These are phyloP conservation scores for Cardamine resedifolia DNA, from an alignment of 345 rosid species.

Conservation along the genomic window DNA sequence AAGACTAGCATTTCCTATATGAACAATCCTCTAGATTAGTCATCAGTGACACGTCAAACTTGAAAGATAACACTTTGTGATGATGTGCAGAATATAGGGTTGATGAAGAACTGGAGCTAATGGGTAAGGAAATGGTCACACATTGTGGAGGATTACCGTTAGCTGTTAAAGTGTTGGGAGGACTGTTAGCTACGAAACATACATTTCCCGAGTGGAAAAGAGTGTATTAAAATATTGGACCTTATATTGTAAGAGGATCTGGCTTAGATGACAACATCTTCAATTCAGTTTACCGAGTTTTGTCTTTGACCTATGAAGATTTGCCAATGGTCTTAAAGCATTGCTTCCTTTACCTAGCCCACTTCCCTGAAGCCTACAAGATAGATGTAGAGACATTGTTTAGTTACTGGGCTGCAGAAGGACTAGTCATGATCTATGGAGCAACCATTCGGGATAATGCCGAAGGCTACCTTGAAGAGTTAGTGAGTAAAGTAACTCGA, in stretches of 20 bases:
- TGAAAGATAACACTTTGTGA: background rate
- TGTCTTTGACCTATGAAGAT: slow-evolving; percentile 34
- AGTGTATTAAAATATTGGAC: slow-evolving; percentile 8
- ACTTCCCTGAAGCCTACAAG: slow-evolving; percentile 30
- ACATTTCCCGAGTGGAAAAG: slow-evolving; percentile 20
- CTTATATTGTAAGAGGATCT: slow-evolving; percentile 1
- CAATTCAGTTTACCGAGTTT: slow-evolving; percentile 18
- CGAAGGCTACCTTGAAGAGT: slow-evolving; percentile 33
- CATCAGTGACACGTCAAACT: no score
- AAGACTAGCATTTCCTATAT: slow-evolving; percentile 31
- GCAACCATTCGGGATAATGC: slow-evolving; percentile 31
- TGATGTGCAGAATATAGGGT: slow-evolving; percentile 11
- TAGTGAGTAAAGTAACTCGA: no score
- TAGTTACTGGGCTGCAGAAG: slow-evolving; percentile 49
- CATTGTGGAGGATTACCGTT: slow-evolving; percentile 27
- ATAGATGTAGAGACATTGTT: slow-evolving; percentile 36
- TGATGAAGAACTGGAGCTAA: slow-evolving; percentile 12
- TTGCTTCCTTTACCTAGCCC: slow-evolving; percentile 31
- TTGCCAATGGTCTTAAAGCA: slow-evolving; percentile 19
- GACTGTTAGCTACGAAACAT: slow-evolving; percentile 30
- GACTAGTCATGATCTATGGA: slow-evolving; percentile 20
- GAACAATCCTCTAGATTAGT: background rate
- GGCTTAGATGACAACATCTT: slow-evolving; percentile 3
- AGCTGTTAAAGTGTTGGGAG: slow-evolving; percentile 27
- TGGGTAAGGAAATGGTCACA: slow-evolving; percentile 28